Percentiles rank a stretch among this genome's conserved stretches.
Conservation (phyloP, 2,329 filamentous ascomycete species). For the Alternaria brassicae region DNA sequence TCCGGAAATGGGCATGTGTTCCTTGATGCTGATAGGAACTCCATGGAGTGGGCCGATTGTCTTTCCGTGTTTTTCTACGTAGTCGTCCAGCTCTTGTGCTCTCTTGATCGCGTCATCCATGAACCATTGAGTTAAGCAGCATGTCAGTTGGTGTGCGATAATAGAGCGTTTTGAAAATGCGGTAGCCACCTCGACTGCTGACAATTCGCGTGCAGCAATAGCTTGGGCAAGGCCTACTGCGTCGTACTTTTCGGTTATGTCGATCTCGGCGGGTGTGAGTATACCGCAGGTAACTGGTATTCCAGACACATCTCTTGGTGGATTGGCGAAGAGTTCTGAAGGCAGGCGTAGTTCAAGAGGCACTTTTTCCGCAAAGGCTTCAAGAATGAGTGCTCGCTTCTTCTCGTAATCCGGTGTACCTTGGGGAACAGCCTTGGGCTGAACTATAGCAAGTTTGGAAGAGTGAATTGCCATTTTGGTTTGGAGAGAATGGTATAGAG, state of each 20-base stretch:
- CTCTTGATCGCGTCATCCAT: constrained; percentile 28
- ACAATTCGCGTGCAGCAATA: constrained; percentile 48
- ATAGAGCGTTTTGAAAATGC: constrained; percentile 32
- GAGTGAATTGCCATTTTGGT: constrained; percentile 8
- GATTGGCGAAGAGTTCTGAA: constrained; percentile 14
- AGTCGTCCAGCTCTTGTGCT: constrained; percentile 50
- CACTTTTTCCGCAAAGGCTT: constrained; percentile 24
- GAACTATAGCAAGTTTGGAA: constrained; percentile 14
- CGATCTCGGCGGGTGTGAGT: constrained; percentile 55
- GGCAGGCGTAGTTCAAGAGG: constrained; percentile 20
- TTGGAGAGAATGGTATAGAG: background rate
- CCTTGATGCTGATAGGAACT: constrained; percentile 62
- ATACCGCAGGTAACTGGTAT: constrained; percentile 50
- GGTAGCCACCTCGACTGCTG: constrained; percentile 50
- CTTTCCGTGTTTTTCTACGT: constrained; percentile 45
- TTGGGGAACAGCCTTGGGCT: constrained; percentile 21
- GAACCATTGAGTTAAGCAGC: constrained; percentile 31
- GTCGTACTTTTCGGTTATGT: constrained; percentile 59
- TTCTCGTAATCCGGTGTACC: constrained; percentile 29
- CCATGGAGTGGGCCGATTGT: constrained; percentile 54
- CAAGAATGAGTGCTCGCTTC: constrained; percentile 21
- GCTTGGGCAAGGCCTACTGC: constrained; percentile 52
- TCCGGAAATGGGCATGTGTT: constrained; percentile 56
- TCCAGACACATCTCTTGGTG: constrained; percentile 27
- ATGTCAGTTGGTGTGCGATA: constrained; percentile 26